These are phyloP conservation scores for Nakazawaea ambrosiae DNA, from an alignment of 805 yeast species.

Conservation along the genomic window DNA sequence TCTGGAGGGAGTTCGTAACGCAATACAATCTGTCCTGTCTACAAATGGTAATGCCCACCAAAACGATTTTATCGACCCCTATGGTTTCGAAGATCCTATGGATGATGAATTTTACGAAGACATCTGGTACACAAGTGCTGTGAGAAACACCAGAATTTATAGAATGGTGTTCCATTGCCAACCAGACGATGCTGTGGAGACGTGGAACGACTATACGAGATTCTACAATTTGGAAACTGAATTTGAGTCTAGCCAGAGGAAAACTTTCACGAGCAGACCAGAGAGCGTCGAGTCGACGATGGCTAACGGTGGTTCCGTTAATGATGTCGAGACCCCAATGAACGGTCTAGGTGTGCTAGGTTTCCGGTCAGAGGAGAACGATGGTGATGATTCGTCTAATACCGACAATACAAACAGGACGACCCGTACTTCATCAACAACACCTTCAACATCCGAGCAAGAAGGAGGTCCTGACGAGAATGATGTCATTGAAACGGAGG, in stretches of 20 bases:
- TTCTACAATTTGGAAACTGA: conserved; percentile 54
- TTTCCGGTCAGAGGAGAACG: background rate
- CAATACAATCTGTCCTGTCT: conserved; percentile 28
- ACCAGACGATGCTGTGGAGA: conserved; percentile 85
- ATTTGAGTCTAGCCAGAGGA: conserved; percentile 33
- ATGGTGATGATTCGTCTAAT: background rate
- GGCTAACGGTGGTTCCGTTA: conserved; percentile 3
- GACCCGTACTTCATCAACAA: too few relatives aligned
- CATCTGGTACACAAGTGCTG: conserved; percentile 76
- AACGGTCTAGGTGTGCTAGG: conserved; percentile 5
- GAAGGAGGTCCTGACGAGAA: background rate
- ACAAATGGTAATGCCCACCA: conserved; percentile 30
- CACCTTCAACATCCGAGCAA: background rate
- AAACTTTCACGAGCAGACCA: conserved; percentile 12
- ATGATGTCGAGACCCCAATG: background rate
- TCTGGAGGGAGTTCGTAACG: conserved; percentile 33
- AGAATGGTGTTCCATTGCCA: conserved; percentile 87
- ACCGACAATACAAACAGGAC: background rate
- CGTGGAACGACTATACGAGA: conserved; percentile 86
- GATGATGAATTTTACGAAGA: conserved; percentile 79
- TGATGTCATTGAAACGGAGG: background rate
- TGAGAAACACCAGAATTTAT: conserved; percentile 74
- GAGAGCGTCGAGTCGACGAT: background rate
- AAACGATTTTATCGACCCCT: conserved; percentile 66
- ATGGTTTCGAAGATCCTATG: conserved; percentile 81